Base-by-base conservation (phyloP, 768 basidiomycete genomes). In the Gautieria morchelliformis region DNA sequence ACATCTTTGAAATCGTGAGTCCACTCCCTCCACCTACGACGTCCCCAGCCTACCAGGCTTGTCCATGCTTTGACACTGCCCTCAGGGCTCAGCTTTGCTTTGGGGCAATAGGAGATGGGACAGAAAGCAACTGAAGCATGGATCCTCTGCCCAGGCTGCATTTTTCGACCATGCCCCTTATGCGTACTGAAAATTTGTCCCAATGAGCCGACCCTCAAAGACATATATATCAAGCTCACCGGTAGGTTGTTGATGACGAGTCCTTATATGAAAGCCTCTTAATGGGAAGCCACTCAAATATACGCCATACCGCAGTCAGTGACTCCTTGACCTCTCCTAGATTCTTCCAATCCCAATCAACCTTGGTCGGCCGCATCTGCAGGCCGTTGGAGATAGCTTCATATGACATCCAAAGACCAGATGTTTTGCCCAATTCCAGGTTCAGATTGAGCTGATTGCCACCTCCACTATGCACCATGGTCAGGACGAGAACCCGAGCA, bases 381-480 rank as follows among this genome's bases (percentile, higher is more conserved):
- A 72, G 64, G 35, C 71, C 71, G 11, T 24, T 53, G 1, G 48
- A 56, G 8, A 52, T 12, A 1, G 71, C 71, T 53, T 72, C 69
- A 17, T 60, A 63, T 50, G 66, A 64, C 71, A 72, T 72, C 71
- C 71, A 72, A 9, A 68, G 20, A 1, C 70, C 52, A 1, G 70
- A 64, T 35, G 62, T 56, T 5, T 54, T 60, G 22, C 40, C 42
- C 6, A 20, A 11, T 32, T 62, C 60, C 4, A 58, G 53, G 9
- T 58, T 50, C 32, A 52, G 52, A 9, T 53, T 59, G 9, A 44
- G 45, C 22, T 57, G 42, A 50, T 59, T 58, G 14, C 63, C 67
- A 17, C 65, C 63, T 12, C 68, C 66, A 42, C 65, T 67, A 33
- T 20, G 3, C 35, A 24, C 35, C 1, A 24, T 0, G 8, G 27